Conservation (phyloP, 1,139 yeast genomes). For the Suhomyces kunorum region DNA sequence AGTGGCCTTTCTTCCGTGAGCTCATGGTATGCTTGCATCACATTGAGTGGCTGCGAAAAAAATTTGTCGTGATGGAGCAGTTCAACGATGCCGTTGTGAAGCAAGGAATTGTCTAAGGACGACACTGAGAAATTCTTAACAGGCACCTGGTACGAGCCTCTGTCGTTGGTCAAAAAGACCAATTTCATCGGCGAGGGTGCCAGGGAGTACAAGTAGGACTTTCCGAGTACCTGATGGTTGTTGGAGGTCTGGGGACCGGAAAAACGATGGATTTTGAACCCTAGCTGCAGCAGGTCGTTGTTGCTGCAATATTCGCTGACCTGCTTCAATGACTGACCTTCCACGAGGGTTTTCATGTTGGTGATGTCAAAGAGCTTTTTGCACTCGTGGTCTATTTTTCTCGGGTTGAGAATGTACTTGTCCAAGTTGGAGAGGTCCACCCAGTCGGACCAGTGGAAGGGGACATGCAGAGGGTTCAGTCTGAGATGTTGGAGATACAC, state of each 20-base stretch:
- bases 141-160: conserved; percentile 23
- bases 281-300: conserved; percentile 20
- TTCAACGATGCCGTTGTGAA: conserved; percentile 31
- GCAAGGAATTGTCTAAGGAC: conserved; percentile 23
- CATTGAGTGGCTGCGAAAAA: conserved; percentile 16
- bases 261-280: conserved; percentile 26
- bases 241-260: conserved; percentile 34
- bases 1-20: conserved; percentile 14
- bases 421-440: conserved; percentile 34
- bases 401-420: conserved; percentile 24
- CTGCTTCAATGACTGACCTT: conserved; percentile 1
- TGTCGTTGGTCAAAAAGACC: conserved; percentile 21
- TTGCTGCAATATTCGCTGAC: conserved; percentile 4
- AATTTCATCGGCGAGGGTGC: conserved; percentile 21
- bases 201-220: conserved; percentile 17
- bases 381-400: conserved; percentile 19
- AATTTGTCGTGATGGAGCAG: conserved; percentile 7
- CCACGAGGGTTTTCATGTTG: conserved; percentile 1
- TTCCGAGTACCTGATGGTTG: conserved; percentile 28
- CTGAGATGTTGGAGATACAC: conserved; percentile 18
- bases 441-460: conserved; percentile 50
- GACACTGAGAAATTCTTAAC: conserved; percentile 21
- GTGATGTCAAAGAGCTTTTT: conserved; percentile 25
- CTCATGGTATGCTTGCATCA: conserved; percentile 17
- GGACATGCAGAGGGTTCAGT: conserved; percentile 23